Evolutionary conservation across 2,329 filamentous ascomycete genomes (phyloP), one percentile per base, ranked within the genome.

Genomic region (Aspergillus phoenicis): DNA sequence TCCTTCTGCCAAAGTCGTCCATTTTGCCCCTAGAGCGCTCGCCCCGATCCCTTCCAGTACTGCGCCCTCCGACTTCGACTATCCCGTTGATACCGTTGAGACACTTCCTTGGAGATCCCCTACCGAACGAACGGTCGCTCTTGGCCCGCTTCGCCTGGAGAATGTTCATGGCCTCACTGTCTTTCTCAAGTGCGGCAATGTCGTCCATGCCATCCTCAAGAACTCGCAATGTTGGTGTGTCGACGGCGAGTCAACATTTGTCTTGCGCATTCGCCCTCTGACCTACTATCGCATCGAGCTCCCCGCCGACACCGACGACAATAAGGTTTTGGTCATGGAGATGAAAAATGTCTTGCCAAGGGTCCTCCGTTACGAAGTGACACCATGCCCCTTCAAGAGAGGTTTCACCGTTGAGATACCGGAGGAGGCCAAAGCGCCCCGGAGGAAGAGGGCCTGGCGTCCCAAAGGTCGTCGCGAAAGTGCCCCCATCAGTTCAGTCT

Each of bases 171-270:
- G 91, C 20, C 91, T 91, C 8, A 91, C 95, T 15, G 91, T 91
- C 11, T 97, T 97, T 70, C 83, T 97, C 8, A 94, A 90, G 75
- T 96, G 92, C 65, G 91, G 91, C 62, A 87, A 87, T 58, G 89
- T 93, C 15, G 83, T 97, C 17, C 91, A 95, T 70, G 90, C 93
- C 10, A 95, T 97, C 64, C 80, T 97, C 56, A 91, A 91, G 24
- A 91, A 91, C 74, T 96, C 92, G 61, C 93, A 97, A 76, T 96
- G 91, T 73, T 97, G 93, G 93, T 96, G 91, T 74, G 90, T 97
- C 33, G 91, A 96, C 74, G 90, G 91, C 60, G 85, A 88, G 59
- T 89, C 89, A 43, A 92, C 89, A 68, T 97, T 96, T 68, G 90
- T 96, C n/a, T 80, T 97, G 61, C 90, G 93, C 66, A 91, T 96